phyloP scores from a whole-genome alignment of 2,329 filamentous ascomycete species.

The Colletotrichum sp. region DNA sequence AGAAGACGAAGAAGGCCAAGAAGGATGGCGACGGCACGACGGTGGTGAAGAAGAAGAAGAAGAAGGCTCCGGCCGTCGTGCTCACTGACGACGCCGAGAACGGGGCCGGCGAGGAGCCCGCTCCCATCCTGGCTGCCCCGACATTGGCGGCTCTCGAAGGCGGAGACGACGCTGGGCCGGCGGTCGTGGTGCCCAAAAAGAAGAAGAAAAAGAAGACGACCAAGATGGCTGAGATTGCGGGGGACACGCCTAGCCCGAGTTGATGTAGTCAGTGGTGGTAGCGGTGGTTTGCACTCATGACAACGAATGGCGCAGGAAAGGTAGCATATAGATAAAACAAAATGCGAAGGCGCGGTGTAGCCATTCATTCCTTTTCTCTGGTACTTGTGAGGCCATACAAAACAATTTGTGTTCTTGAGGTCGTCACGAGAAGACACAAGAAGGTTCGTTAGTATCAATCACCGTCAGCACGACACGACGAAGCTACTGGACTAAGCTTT shows the following conservation, averaged over 20 bases:
- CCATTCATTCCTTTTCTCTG: not conserved
- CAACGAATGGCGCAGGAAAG: not conserved
- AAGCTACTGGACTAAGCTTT: no score
- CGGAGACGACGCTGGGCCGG: not conserved
- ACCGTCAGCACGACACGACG: not conserved
- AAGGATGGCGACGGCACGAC: slow-evolving; percentile 39
- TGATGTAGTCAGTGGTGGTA: not conserved
- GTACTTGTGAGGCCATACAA: not conserved
- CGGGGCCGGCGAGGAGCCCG: not conserved
- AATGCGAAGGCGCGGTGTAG: not conserved
- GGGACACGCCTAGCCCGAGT: not conserved
- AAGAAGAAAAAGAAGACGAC: slow-evolving; percentile 43
- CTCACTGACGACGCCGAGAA: slow-evolving; percentile 21
- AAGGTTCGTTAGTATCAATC: not conserved
- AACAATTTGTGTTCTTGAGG: not conserved
- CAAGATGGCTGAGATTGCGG: slow-evolving; percentile 19
- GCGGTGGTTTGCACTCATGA: not conserved
- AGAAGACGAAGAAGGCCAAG: slow-evolving; percentile 69
- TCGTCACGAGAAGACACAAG: not conserved
- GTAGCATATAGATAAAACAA: not conserved
- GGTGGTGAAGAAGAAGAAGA: slow-evolving; percentile 56
- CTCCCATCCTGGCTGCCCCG: not conserved
- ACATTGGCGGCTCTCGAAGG: not conserved
- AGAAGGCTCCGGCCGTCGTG: slow-evolving; percentile 39
- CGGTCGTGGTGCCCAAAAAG: slow-evolving; percentile 40